A percentile compares a stretch with the other conserved stretches of the same genome.
These are phyloP conservation scores for Rhodotorula diobovata DNA, from an alignment of 768 basidiomycete species.

Conservation along the genomic window DNA sequence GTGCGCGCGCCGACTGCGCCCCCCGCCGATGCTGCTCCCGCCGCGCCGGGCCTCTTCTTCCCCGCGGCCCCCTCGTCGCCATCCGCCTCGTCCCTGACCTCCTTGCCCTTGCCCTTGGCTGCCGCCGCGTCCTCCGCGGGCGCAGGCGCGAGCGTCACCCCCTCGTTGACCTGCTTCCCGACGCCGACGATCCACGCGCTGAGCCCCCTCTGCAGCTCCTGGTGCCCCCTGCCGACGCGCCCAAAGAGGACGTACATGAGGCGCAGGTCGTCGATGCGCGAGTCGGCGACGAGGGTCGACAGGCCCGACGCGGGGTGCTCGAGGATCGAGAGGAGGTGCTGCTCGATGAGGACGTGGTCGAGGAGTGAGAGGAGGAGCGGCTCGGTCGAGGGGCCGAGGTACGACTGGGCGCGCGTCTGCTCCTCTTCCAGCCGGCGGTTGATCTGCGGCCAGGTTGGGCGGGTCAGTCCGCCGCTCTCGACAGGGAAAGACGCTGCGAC, in stretches of 20 bases:
- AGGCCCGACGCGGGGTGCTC: slow-evolving; percentile 77
- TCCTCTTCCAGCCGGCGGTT: slow-evolving; percentile 78
- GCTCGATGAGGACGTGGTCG: slow-evolving; percentile 67
- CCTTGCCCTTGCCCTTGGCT: slow-evolving; percentile 57
- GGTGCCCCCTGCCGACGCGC: slow-evolving; percentile 63
- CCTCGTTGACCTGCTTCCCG: slow-evolving; percentile 74
- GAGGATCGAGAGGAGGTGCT: slow-evolving; percentile 71
- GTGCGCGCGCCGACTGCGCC: slow-evolving; percentile 52
- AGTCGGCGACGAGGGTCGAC: slow-evolving; percentile 75
- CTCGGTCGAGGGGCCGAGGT: slow-evolving; percentile 71
- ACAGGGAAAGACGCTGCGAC: slow-evolving; percentile 27
- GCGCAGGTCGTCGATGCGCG: slow-evolving; percentile 68
- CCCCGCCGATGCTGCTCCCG: background rate
- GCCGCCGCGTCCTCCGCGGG: slow-evolving; percentile 42
- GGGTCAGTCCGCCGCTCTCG: slow-evolving; percentile 24
- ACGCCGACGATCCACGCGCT: slow-evolving; percentile 67
- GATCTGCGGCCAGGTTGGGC: slow-evolving; percentile 54
- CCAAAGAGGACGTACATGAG: slow-evolving; percentile 73
- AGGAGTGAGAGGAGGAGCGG: slow-evolving; percentile 67
- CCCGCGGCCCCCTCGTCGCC: background rate
- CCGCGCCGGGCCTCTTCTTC: slow-evolving; percentile 43
- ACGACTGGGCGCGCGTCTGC: slow-evolving; percentile 75
- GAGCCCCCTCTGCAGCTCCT: slow-evolving; percentile 61
- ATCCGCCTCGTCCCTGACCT: background rate
- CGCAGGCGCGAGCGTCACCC: slow-evolving; percentile 2